Percentiles rank a stretch among this genome's conserved stretches.
phyloP scores from a whole-genome alignment of 1,284 basidiomycete species.

The Cystobasidium pallidum region DNA sequence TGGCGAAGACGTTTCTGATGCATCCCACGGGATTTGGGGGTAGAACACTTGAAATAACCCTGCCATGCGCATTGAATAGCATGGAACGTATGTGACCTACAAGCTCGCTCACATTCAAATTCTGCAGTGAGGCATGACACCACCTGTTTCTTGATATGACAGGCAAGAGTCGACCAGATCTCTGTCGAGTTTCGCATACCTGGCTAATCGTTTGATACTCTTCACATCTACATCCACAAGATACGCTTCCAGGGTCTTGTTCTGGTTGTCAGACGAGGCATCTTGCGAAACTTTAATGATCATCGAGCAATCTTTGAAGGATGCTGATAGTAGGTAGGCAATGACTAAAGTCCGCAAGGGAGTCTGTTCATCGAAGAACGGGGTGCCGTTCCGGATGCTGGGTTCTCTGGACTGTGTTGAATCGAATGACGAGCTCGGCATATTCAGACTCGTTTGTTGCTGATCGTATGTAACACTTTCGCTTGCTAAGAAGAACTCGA shows the following conservation, averaged over 20 bases:
- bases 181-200: constrained; percentile 75
- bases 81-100: too few relatives aligned
- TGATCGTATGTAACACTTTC: not conserved
- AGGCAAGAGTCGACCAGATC: constrained; percentile 63
- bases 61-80: too few relatives aligned
- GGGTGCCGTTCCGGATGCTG: not conserved
- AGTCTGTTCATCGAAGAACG: constrained; percentile 14
- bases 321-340: constrained; percentile 82
- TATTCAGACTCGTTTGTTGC: not conserved
- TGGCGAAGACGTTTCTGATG: too few relatives aligned
- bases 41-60: too few relatives aligned
- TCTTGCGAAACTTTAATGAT: constrained; percentile 63
- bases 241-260: not conserved
- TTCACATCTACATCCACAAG: constrained; percentile 82
- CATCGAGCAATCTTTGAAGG: constrained; percentile 94
- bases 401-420: constrained; percentile 52
- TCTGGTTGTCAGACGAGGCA: constrained; percentile 12
- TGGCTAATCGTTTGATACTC: constrained; percentile 66
- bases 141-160: constrained; percentile 22
- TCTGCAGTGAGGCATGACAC: not conserved
- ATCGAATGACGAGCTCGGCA: not conserved
- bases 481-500: constrained; percentile 61
- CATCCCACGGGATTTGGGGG: too few relatives aligned
- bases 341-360: constrained; percentile 66
- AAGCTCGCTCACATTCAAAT: not conserved